These are phyloP conservation scores for Rhizopogon vulgaris DNA, from an alignment of 768 basidiomycete species.

Conservation along the genomic window DNA sequence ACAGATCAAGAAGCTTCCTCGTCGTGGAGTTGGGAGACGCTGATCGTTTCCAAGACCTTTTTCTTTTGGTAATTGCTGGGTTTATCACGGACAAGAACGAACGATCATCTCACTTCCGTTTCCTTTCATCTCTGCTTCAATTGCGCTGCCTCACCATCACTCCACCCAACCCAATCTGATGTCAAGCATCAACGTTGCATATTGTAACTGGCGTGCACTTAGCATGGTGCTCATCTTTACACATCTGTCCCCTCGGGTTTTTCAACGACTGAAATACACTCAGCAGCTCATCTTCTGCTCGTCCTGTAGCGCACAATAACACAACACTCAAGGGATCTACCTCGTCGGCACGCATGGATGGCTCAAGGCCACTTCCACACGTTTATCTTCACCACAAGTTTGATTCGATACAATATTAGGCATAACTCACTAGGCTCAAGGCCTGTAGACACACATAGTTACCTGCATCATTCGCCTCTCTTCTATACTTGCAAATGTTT, in stretches of 20 bases:
- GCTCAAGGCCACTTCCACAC: constrained; percentile 23
- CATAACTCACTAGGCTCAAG: constrained; percentile 30
- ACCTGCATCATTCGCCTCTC: constrained; percentile 14
- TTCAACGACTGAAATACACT: background rate
- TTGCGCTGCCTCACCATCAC: constrained; percentile 15
- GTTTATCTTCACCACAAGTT: constrained; percentile 2
- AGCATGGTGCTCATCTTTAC: constrained; percentile 1
- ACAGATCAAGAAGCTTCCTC: constrained; percentile 53
- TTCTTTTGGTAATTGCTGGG: constrained; percentile 2
- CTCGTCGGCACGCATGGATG: constrained; percentile 12
- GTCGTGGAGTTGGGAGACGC: constrained; percentile 25
- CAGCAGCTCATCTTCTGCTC: background rate
- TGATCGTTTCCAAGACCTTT: constrained; percentile 6
- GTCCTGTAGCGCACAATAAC: constrained; percentile 3
- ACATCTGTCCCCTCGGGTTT: constrained; percentile 3
- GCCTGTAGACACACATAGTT: constrained; percentile 22
- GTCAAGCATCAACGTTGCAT: constrained; percentile 17
- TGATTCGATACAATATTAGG: constrained; percentile 5
- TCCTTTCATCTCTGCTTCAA: constrained; percentile 4
- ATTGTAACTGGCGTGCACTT: constrained; percentile 5
- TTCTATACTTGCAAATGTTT: constrained; percentile 3
- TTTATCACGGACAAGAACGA: background rate
- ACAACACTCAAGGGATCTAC: constrained; percentile 11
- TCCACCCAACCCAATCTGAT: constrained; percentile 9
- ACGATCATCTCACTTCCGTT: background rate